Evolutionary conservation across 805 yeast genomes (phyloP), one percentile per base, ranked within the genome.

Genomic region (Sugiyamaella qingdaonensis): DNA sequence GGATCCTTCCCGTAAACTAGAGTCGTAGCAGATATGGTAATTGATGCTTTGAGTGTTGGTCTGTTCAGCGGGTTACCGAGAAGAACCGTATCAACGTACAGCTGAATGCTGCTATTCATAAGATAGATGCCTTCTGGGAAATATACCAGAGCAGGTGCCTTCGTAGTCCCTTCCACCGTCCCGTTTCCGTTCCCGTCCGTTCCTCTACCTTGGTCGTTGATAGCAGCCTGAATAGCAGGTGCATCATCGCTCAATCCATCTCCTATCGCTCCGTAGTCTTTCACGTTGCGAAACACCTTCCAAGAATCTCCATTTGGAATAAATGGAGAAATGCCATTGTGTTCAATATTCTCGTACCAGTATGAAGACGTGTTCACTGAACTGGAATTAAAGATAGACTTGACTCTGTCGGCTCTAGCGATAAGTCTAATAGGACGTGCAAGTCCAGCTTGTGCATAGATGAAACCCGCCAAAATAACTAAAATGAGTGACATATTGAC

Each of bases 211-310:
- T 27, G 34, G 10, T 41, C 52, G 18, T 49, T 19, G 13, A 49
- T 49, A 31, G 52, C 52, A n/a, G 39, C 42, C 19, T 49, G 47
- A 33, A 49, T 49, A 19, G 52, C 52, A 27, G 14, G 41, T 5
- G 52, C 11, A 24, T 49, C 52, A 32, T 49, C 52, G 10, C 16
- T 36, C 19, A 49, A 14, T 19, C 52, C 52, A 43, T 49, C 52
- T 11, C 52, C 52, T 21, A 27, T 42, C 10, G 52, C 52, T 18
- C 52, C 52, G 18, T 42, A 49, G 16, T 42, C 48, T 33, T 42
- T 42, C 10, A 49, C 52, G 42, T 49, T 49, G 13, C 52, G 36
- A 33, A 42, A 49, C 10, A 49, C 57, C 39, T 63, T 35, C 44
- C 45, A 48, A 16, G 39, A 11, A 18, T 35, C 33, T 9, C 51